Evolutionary conservation across 108 stramenopile genomes (phyloP).

Genomic region (Cyclotella choctawhatcheeana): DNA sequence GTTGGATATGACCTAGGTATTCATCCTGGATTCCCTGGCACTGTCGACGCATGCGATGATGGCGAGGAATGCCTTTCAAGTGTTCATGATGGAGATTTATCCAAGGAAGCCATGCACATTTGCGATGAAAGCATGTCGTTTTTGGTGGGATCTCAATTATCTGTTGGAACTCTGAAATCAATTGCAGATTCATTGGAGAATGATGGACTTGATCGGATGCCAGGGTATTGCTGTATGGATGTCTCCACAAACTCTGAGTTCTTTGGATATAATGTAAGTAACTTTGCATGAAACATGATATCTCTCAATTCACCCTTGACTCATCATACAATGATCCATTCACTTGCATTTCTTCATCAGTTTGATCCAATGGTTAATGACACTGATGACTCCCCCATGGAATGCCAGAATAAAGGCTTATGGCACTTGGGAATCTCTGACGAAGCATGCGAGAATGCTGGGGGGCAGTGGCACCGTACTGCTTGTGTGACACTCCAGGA

Average conservation of each 20-base stretch:
- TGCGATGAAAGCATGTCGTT: background rate
- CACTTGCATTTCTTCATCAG: background rate
- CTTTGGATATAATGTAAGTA: background rate
- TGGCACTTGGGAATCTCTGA: background rate
- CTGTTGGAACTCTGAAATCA: background rate
- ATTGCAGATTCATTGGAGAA: background rate
- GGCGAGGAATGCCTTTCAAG: background rate
- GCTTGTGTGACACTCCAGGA: background rate
- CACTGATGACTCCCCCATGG: background rate
- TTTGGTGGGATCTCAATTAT: background rate
- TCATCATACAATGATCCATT: background rate
- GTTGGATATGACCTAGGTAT: background rate
- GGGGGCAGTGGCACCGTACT: background rate
- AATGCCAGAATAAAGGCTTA: constrained; percentile 3
- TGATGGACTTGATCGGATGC: background rate
- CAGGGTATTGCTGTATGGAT: background rate
- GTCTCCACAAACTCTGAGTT: background rate
- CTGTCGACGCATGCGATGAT: background rate
- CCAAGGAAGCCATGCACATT: background rate
- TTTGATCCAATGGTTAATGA: background rate
- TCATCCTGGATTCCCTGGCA: background rate
- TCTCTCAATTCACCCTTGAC: too few relatives aligned
- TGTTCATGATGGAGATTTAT: background rate
- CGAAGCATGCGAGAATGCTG: constrained; percentile 7
- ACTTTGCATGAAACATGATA: too few relatives aligned